Evolutionary conservation across 805 yeast species (phyloP), one percentile per base, ranked within the genome.

Genomic region (Hanseniaspora guilliermondii): DNA sequence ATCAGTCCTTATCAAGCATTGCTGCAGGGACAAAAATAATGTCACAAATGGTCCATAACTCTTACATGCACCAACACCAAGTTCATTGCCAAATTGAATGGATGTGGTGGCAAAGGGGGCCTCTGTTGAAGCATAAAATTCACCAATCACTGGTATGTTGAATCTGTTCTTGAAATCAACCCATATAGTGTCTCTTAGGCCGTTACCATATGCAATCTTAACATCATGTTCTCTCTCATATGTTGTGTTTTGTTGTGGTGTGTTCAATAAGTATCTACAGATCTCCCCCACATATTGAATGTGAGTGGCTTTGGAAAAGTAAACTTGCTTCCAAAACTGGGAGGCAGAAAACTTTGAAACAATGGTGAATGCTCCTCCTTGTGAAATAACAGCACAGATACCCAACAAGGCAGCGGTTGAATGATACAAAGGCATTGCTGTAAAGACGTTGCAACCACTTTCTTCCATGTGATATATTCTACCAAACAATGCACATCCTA

Each of bases 271-370:
- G 63, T 88, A 91, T 48, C 97, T 77, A 67, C 97, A 87, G 33
- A 87, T 88, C 68, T 89, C 97, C 17, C 97, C 97, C 17, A 89
- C 97, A 62, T 89, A 89, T 68, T 89, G 96, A 53, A 87, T 76
- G 58, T 85, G 86, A 4, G 95, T 85, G 3, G 96, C 85, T 2
- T 73, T 68, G 14, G 82, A 68, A 36, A 85, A 63, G 59, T 75
- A 80, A 2, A 84, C 89, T 68, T 91, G 96, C 17, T 88, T 82
- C 97, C 97, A 89, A 67, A 86, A 87, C 4, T 85, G 78, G 3
- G 83, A 74, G 6, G 91, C 82, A 1, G 95, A 85, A 66, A 91
- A 89, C 66, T 85, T 86, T 59, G 81, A 82, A 27, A 91, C 81
- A 24, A 91, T 66, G 0, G 93, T 85, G 47, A 84, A 78, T 59